Conservation (phyloP, 257 asterid species). For the Solanum pinnatisectum region DNA sequence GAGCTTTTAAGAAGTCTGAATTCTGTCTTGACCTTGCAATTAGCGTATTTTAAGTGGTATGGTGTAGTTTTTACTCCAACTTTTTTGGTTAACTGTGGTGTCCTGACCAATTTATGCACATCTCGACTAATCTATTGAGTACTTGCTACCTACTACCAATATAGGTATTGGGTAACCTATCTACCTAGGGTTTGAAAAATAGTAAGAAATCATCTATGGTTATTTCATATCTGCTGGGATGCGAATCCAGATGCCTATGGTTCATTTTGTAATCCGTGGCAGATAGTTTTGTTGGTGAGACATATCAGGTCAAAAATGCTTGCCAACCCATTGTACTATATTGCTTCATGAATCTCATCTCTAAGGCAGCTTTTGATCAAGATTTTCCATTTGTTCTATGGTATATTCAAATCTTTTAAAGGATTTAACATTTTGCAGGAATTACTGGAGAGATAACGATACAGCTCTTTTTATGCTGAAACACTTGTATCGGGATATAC, state of each 20-base stretch:
- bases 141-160: neutral
- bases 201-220: neutral
- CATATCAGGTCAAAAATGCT: neutral
- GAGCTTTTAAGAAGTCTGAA: neutral
- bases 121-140: neutral
- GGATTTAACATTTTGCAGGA: constrained; percentile 30
- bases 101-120: neutral
- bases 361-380: neutral
- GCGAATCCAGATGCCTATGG: neutral
- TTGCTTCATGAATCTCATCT: neutral
- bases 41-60: neutral
- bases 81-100: neutral
- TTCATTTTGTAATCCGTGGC: neutral
- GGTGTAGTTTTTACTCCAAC: neutral
- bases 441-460: constrained; percentile 91
- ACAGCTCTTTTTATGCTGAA: constrained; percentile 89
- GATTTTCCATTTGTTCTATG: neutral
- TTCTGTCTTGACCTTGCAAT: neutral
- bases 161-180: neutral
- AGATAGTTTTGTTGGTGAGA: neutral
- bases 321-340: neutral
- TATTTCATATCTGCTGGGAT: neutral
- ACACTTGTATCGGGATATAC: constrained; percentile 73
- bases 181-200: neutral
- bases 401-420: neutral